Evolutionary conservation across 306 rosid species (phyloP).

Genomic region (Vigna unguiculata): DNA sequence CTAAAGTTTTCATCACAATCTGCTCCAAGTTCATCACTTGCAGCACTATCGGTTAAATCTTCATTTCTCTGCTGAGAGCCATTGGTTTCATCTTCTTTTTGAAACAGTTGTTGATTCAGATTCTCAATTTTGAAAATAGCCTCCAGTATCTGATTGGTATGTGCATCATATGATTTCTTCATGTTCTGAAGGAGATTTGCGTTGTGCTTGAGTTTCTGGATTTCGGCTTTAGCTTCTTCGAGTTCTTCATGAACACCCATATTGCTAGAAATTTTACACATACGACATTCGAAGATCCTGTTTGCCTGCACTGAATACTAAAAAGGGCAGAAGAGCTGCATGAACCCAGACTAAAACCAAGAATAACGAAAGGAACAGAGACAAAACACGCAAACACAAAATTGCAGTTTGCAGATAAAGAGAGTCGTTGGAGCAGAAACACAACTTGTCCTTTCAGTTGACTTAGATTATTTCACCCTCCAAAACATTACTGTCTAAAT

Average conservation of each 20-base stretch:
- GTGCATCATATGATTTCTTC: conserved; percentile 61
- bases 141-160: conserved; percentile 50
- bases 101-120: conserved; percentile 60
- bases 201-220: conserved; percentile 64
- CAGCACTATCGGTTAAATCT: conserved; percentile 49
- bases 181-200: conserved; percentile 56
- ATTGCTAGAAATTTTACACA: conserved; percentile 40
- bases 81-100: conserved; percentile 55
- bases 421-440: conserved; percentile 19
- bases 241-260: conserved; percentile 67
- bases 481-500: neutral
- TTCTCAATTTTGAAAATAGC: conserved; percentile 63
- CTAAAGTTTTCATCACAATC: conserved; percentile 52
- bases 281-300: conserved; percentile 37
- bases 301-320: conserved; percentile 6
- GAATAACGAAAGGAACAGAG: neutral
- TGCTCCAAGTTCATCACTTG: conserved; percentile 59
- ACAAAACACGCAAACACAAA: neutral
- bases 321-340: no score
- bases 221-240: conserved; percentile 68
- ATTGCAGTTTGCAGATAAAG: conserved; percentile 14
- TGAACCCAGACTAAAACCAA: neutral
- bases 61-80: conserved; percentile 47
- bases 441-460: conserved; percentile 1
- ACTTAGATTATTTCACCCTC: neutral